A percentile compares a stretch with the other conserved stretches of the same genome.
Conservation (phyloP, 257 asterid species). For the Haberlea rhodopensis region DNA sequence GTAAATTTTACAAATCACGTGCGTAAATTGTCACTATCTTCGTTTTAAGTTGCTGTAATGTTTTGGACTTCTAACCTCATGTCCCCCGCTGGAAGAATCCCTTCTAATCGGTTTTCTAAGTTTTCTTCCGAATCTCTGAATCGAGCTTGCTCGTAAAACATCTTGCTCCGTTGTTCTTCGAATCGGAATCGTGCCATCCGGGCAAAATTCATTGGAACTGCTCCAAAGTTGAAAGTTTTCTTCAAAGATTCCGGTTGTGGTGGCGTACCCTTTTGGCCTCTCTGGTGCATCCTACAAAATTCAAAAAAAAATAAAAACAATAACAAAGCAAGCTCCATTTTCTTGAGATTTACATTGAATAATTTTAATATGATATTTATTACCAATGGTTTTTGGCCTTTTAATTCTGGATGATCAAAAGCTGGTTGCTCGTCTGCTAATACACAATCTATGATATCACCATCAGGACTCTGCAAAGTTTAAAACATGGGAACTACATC, state of each 20-base stretch:
- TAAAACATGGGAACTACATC: conserved; percentile 17
- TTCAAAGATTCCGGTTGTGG: conserved; percentile 32
- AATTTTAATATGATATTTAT: not conserved
- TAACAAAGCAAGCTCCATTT: not conserved
- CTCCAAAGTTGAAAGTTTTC: conserved; percentile 79
- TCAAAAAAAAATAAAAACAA: no score
- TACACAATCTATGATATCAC: conserved; percentile 86
- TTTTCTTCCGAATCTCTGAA: conserved; percentile 60
- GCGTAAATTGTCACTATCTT: no score
- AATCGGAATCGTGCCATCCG: conserved; percentile 73
- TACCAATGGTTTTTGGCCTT: conserved; percentile 85
- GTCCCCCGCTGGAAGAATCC: conserved; percentile 71
- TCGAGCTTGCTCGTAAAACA: conserved; percentile 52
- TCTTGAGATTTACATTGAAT: not conserved
- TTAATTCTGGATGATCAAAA: conserved; percentile 79
- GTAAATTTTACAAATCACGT: no score
- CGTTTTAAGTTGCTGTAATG: no score
- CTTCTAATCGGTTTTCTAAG: conserved; percentile 43
- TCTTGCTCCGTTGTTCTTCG: conserved; percentile 75
- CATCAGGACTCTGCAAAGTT: conserved; percentile 79
- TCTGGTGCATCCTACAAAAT: conserved; percentile 71
- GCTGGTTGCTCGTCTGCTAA: conserved; percentile 77
- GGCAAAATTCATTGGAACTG: conserved; percentile 68
- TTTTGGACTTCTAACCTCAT: conserved; percentile 53
- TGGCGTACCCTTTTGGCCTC: conserved; percentile 58